Conservation (phyloP, 2,329 filamentous ascomycete species). For the Epichloe brachyelytri region DNA sequence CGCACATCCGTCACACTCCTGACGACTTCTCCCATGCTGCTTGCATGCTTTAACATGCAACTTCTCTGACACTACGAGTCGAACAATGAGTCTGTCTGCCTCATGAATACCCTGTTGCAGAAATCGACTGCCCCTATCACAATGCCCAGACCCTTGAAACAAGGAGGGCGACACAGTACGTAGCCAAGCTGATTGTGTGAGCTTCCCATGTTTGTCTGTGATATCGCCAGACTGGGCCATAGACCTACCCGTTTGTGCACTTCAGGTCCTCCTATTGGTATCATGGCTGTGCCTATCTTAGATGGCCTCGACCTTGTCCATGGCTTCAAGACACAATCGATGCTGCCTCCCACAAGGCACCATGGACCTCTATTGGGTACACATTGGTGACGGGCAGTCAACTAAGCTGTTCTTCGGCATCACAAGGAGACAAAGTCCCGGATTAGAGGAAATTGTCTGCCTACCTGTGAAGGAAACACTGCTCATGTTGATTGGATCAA, state of each 20-base stretch:
- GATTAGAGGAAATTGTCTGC: neutral
- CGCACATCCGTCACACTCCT: conserved; percentile 1
- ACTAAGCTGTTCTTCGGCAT: neutral
- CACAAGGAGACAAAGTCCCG: neutral
- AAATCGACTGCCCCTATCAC: neutral
- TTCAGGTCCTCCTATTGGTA: neutral
- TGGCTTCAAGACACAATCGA: neutral
- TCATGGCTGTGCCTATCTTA: neutral
- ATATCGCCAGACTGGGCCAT: neutral
- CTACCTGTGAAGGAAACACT: neutral
- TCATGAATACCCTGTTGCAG: neutral
- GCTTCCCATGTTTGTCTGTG: conserved; percentile 1
- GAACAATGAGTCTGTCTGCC: neutral
- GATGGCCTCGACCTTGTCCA: neutral
- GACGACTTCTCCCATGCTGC: neutral
- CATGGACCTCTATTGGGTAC: neutral
- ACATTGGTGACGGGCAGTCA: neutral
- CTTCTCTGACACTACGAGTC: neutral
- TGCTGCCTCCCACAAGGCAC: neutral
- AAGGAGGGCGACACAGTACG: neutral
- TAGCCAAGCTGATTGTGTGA: neutral
- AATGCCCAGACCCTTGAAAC: neutral
- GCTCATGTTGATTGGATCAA: neutral
- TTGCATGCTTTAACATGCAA: neutral
- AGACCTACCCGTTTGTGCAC: neutral